These are phyloP conservation scores for Mucor piriformis DNA, from an alignment of 371 early-diverging fungal genomes.

Conservation along the genomic window DNA sequence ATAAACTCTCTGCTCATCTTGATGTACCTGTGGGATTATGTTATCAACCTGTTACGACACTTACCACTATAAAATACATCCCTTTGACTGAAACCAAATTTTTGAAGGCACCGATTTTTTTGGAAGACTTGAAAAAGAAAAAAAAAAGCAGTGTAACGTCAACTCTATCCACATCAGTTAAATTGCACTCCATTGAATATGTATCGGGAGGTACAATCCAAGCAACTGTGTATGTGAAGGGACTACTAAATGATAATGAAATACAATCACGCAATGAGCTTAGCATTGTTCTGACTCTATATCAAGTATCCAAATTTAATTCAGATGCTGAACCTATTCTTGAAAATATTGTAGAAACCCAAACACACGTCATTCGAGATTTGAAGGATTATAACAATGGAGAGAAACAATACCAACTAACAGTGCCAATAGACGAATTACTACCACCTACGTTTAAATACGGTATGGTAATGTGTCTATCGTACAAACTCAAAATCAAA, in stretches of 20 bases:
- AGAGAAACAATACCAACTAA: background rate
- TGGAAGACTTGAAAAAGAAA: constrained; percentile 5
- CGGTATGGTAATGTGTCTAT: constrained; percentile 13
- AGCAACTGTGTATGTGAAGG: background rate
- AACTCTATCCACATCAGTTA: constrained; percentile 1
- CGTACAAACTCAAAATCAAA: constrained; percentile 14
- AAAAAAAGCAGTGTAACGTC: background rate
- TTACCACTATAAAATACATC: constrained; percentile 24
- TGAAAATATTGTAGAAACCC: background rate
- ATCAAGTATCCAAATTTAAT: constrained; percentile 13
- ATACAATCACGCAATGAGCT: background rate
- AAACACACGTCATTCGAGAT: background rate
- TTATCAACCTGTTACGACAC: constrained; percentile 2
- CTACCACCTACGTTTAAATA: constrained; percentile 19
- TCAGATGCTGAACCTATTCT: constrained; percentile 1
- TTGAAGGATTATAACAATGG: background rate
- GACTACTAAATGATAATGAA: background rate
- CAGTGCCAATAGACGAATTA: background rate
- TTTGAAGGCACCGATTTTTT: constrained; percentile 25
- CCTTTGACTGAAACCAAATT: constrained; percentile 43
- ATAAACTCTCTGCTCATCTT: constrained; percentile 31
- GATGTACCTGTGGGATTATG: constrained; percentile 3
- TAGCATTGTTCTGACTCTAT: constrained; percentile 8
- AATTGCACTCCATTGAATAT: constrained; percentile 19
- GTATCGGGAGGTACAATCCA: constrained; percentile 14